Base-by-base conservation (phyloP, 495 filamentous ascomycete species). In the Aspergillus asperescens region DNA sequence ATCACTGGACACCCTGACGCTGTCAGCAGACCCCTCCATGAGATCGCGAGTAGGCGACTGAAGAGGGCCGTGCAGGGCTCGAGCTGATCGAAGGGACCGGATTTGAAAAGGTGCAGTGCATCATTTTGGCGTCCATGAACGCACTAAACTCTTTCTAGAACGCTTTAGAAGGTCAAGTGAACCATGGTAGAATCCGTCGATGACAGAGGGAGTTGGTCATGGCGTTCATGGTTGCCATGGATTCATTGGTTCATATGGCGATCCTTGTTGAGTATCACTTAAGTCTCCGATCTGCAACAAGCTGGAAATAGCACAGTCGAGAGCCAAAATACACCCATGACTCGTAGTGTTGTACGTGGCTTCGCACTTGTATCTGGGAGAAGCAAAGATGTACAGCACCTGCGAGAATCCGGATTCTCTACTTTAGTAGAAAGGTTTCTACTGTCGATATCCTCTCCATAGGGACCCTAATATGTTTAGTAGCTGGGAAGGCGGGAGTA, bases 11-110 rank as follows among this genome's bases (percentile, higher is more conserved):
- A 28, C 50, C 39, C 48, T 42, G 48, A 7, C 20, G 19, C 22
- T 39, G 51, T 54, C 51, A 54, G 51, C 40, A 47, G 42, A 40
- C 42, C 22, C n/a, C 16, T 54, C 31, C 29, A 38, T 15, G 9
- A 10, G 13, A 13, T 34, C 16, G 7, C 16, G 19, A 2, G 18
- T 40, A 2, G 10, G 2, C 9, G 24, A n/a, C 23, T 18, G 1
- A 37, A 19, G 23, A 42, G n/a, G 29, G 28, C 49, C 40, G 18
- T 19, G 8, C 24, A 37, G 19, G 45, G 31, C 45, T 12, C 35
- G 39, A 52, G 18, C 29, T 19, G 20, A 20, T 23, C 16, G 3
- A 39, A 7, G 18, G 4, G 3, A 22, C 50, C 50, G 50, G 29
- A 52, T 35, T 8, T 45, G 40, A 40, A 6, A 45, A 52, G 40